Percentiles rank a stretch among this genome's conserved stretches.
These are phyloP conservation scores for Nemania sp. DNA, from an alignment of 2,329 filamentous ascomycete species.

Conservation along the genomic window DNA sequence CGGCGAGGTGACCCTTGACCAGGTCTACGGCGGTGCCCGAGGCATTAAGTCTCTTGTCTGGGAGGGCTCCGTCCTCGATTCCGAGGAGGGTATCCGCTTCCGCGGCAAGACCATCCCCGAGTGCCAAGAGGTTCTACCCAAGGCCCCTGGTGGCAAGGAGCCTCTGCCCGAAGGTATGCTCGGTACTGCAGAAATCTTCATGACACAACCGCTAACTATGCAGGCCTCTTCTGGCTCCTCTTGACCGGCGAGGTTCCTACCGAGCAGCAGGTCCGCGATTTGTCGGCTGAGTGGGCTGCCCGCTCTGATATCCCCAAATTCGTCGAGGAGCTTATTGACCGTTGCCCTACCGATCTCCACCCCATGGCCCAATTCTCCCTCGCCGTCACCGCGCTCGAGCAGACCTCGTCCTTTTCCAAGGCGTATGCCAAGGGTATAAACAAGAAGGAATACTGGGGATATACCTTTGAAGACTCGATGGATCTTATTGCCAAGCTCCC, in stretches of 20 bases:
- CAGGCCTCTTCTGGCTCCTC: slow-evolving; percentile 97
- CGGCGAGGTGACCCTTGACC: slow-evolving; percentile 97
- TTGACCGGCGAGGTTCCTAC: slow-evolving; percentile 96
- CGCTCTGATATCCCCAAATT: slow-evolving; percentile 97
- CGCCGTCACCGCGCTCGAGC: slow-evolving; percentile 96
- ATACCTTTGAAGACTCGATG: slow-evolving; percentile 99
- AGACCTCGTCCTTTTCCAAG: slow-evolving; percentile 96
- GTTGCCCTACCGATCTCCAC: slow-evolving; percentile 98
- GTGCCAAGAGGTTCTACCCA: slow-evolving; percentile 96
- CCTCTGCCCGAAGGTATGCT: slow-evolving; percentile 84
- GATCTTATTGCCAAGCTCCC: slow-evolving; percentile 99
- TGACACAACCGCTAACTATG: slow-evolving; percentile 7
- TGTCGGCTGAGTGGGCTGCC: slow-evolving; percentile 98
- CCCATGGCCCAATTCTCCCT: slow-evolving; percentile 99
- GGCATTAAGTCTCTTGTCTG: slow-evolving; percentile 98
- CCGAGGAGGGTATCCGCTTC: slow-evolving; percentile 99
- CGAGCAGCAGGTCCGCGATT: slow-evolving; percentile 97
- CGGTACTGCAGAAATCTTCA: background rate
- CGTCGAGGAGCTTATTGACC: slow-evolving; percentile 98
- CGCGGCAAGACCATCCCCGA: slow-evolving; percentile 98
- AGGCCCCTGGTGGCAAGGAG: slow-evolving; percentile 94
- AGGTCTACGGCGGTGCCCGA: slow-evolving; percentile 98
- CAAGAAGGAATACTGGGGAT: slow-evolving; percentile 99
- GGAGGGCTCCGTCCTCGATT: slow-evolving; percentile 97
- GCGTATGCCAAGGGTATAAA: slow-evolving; percentile 98